Base-by-base conservation (phyloP, 1,284 basidiomycete genomes). In the Sanghuangporus sanghuang region DNA sequence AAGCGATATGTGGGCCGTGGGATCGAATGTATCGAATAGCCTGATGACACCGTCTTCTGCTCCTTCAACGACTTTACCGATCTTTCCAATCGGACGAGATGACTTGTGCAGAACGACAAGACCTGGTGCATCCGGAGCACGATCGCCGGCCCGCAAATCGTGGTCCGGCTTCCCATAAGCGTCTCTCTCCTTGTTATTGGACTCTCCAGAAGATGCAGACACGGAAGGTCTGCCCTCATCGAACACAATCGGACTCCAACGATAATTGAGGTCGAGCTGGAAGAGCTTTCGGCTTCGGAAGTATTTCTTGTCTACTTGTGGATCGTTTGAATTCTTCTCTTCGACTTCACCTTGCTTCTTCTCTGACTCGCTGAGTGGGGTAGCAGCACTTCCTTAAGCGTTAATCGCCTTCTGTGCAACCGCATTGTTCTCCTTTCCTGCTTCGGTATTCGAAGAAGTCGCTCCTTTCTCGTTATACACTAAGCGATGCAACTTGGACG, bases 201-300 rank as follows among this genome's bases (percentile, higher is more conserved):
- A 8, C 16, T n/a, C n/a, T n/a, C n/a, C n/a, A n/a, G n/a, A n/a
- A n/a, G n/a, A n/a, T n/a, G n/a, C 49, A 14, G n/a, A 59, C 11
- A 6, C 42, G 52, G 42, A 44, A 23, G n/a, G 40, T 4, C 27
- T 32, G 27, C 61, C 50, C 57, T 68, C 66, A 42, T 70, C 66
- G 16, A 60, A 12, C 2, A 69, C 62, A 44, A 71, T 64, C 4
- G 66, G 58, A 62, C 69, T 71, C 64, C 67, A 67, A n/a, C 67
- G 66, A 42, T 67, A 70, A 48, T 69, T 61, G 6, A 71, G 55
- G 27, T 66, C 68, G 48, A 71, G 68, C 57, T 69, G 68, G 16
- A 56, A 57, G 9, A 68, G 40, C 39, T 59, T 55, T 14, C 57
- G 52, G 6, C 57, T 59, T 8, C 39, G 67, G 63, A 57, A 61